Evolutionary conservation across 805 yeast species (phyloP).

Genomic region (Candida easanensis): DNA sequence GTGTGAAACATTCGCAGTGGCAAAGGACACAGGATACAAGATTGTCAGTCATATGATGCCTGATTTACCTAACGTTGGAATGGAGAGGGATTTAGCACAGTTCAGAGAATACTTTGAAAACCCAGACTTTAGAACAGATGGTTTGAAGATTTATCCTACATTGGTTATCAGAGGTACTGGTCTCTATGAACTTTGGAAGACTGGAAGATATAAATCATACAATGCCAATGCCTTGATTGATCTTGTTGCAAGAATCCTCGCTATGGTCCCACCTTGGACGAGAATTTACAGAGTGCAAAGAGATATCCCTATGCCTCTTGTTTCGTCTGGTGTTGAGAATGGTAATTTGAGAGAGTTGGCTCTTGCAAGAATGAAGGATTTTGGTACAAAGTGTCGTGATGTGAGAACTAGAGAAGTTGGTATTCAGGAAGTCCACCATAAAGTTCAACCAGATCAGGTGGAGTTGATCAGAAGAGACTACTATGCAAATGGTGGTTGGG

Average conservation of each 20-base stretch:
- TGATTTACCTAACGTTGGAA: conserved; percentile 96
- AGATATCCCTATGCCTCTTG: conserved; percentile 99
- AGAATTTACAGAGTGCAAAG: conserved; percentile 97
- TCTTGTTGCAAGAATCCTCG: conserved; percentile 91
- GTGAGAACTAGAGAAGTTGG: conserved; percentile 98
- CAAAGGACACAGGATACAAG: conserved; percentile 98
- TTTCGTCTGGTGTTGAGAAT: conserved; percentile 95
- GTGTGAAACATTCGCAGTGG: conserved; percentile 89
- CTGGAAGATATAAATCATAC: conserved; percentile 90
- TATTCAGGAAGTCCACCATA: conserved; percentile 96
- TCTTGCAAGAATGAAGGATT: conserved; percentile 95
- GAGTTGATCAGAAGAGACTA: conserved; percentile 94
- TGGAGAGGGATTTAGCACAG: conserved; percentile 96
- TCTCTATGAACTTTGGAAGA: conserved; percentile 94
- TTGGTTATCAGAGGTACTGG: conserved; percentile 97
- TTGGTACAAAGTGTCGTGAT: conserved; percentile 93
- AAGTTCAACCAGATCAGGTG: conserved; percentile 95
- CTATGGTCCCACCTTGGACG: conserved; percentile 98
- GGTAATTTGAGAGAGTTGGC: conserved; percentile 96
- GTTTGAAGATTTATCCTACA: conserved; percentile 92
- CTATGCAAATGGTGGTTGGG: conserved; percentile 98
- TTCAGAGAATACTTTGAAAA: conserved; percentile 95
- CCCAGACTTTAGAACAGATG: conserved; percentile 96
- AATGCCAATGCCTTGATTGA: conserved; percentile 93
- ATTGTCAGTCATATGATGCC: conserved; percentile 99